Conservation (phyloP, 2,329 filamentous ascomycete species). For the Alternaria sp. region DNA sequence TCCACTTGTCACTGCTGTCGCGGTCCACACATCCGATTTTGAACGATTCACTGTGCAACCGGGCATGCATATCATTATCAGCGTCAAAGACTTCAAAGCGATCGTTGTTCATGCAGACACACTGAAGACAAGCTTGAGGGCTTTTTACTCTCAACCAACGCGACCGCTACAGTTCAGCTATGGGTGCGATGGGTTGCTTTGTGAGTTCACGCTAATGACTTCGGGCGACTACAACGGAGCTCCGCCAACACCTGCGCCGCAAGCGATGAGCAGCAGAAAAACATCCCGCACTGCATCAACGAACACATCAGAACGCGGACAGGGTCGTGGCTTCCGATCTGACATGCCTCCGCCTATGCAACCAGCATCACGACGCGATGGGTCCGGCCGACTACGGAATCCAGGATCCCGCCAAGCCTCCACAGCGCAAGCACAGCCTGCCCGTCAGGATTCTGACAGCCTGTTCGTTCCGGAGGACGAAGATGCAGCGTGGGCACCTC, state of each 20-base stretch:
- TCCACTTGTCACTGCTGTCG: slow-evolving; percentile 80
- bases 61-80: slow-evolving; percentile 79
- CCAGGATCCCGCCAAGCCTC: slow-evolving; percentile 40
- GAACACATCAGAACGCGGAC: slow-evolving; percentile 26
- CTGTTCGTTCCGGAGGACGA: slow-evolving; percentile 74
- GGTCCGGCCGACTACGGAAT: slow-evolving; percentile 36
- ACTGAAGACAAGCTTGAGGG: slow-evolving; percentile 70
- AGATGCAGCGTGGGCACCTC: slow-evolving; percentile 77
- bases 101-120: slow-evolving; percentile 79
- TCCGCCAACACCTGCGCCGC: slow-evolving; percentile 36
- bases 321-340: slow-evolving; percentile 35
- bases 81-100: slow-evolving; percentile 82
- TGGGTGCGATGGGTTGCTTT: slow-evolving; percentile 70
- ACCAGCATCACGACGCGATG: slow-evolving; percentile 41
- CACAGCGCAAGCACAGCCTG: slow-evolving; percentile 21
- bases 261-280: slow-evolving; percentile 40
- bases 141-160: slow-evolving; percentile 74
- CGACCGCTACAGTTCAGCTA: slow-evolving; percentile 78
- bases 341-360: slow-evolving; percentile 55
- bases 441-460: slow-evolving; percentile 68
- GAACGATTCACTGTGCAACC: slow-evolving; percentile 77
- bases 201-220: slow-evolving; percentile 84
- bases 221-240: slow-evolving; percentile 67
- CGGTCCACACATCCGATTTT: slow-evolving; percentile 79
- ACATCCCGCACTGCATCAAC: slow-evolving; percentile 38